Percentiles rank a stretch among this genome's conserved stretches.
Conservation (phyloP, 2,329 filamentous ascomycete species). For the Calonectria naviculata region DNA sequence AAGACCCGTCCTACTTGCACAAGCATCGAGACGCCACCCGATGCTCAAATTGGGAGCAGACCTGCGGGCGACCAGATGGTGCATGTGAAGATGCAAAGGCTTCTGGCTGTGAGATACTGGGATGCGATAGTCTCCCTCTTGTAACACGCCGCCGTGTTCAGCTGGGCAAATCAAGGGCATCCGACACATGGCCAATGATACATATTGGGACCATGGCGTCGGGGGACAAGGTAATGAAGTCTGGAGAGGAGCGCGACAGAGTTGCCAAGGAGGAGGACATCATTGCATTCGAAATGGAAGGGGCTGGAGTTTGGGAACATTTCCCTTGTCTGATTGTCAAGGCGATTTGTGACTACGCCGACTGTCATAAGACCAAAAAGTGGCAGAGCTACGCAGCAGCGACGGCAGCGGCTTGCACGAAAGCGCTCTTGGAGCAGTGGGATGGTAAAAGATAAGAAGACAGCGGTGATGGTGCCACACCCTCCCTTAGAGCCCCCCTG, state of each 20-base stretch:
- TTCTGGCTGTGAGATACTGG: not conserved
- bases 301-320: constrained; percentile 21
- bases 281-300: constrained; percentile 27
- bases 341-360: constrained; percentile 25
- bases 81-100: not conserved
- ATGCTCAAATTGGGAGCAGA: not conserved
- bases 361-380: constrained; percentile 20
- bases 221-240: constrained; percentile 21
- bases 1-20: not conserved
- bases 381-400: constrained; percentile 15
- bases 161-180: not conserved
- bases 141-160: not conserved
- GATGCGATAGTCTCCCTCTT: not conserved
- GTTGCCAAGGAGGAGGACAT: not conserved
- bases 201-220: constrained; percentile 18
- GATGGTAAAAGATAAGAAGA: not conserved
- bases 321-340: constrained; percentile 28
- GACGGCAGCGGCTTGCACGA: not conserved
- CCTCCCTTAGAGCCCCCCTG: too few relatives aligned
- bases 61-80: not conserved
- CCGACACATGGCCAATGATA: not conserved
- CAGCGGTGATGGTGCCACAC: too few relatives aligned
- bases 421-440: constrained; percentile 14
- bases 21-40: not conserved
- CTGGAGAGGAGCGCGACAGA: not conserved